These are phyloP conservation scores for Bocquillonia castaneifolia DNA, from an alignment of 441 rosid species.

Conservation along the genomic window DNA sequence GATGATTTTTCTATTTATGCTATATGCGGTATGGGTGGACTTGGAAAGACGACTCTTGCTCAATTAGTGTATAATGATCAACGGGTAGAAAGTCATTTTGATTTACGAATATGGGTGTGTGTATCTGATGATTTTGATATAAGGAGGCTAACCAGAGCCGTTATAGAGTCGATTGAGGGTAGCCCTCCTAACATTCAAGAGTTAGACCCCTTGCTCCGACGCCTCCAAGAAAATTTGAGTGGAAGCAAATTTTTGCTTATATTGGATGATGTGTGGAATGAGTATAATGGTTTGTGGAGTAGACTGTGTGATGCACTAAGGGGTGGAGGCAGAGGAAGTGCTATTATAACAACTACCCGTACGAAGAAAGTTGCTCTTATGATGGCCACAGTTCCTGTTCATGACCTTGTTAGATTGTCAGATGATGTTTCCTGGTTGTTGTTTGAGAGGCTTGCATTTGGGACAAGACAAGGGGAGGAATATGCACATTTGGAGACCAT, in stretches of 20 bases:
- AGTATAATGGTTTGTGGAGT: constrained; percentile 17
- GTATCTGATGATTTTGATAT: constrained; percentile 11
- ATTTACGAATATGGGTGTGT: constrained; percentile 4
- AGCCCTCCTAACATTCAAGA: not conserved
- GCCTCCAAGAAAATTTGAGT: constrained; percentile 1
- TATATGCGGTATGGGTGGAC: constrained; percentile 13
- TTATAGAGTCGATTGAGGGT: constrained; percentile 14
- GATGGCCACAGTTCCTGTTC: constrained; percentile 12
- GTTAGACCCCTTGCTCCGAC: constrained; percentile 11
- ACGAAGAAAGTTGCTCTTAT: constrained; percentile 7
- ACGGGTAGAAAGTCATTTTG: not conserved
- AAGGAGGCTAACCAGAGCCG: constrained; percentile 1
- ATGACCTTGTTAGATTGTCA: not conserved
- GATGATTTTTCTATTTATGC: constrained; percentile 6
- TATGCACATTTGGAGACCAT: not conserved
- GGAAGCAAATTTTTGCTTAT: constrained; percentile 15
- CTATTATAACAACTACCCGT: constrained; percentile 21
- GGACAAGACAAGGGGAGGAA: not conserved
- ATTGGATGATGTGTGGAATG: constrained; percentile 30
- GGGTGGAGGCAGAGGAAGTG: constrained; percentile 3
- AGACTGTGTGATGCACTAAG: not conserved
- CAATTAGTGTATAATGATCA: not conserved
- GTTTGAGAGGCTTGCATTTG: constrained; percentile 9
- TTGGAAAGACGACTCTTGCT: constrained; percentile 15
- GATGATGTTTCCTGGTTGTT: not conserved